These are phyloP conservation scores for Euclidium syriacum DNA, from an alignment of 345 rosid genomes.

Conservation along the genomic window DNA sequence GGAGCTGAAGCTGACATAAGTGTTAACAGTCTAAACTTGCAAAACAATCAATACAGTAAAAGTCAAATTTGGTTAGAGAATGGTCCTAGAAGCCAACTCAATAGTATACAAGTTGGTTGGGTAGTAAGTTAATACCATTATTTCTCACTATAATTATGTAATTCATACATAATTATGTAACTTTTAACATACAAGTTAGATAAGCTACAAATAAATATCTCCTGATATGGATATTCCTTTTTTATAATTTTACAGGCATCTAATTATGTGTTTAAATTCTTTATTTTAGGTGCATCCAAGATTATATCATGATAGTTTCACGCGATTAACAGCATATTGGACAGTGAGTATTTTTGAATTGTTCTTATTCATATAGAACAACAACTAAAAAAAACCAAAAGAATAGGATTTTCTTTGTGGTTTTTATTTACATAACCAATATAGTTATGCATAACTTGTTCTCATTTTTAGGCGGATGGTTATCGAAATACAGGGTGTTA, in stretches of 20 bases:
- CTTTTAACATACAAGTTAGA: background rate
- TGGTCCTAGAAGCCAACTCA: conserved; percentile 7
- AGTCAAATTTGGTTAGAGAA: conserved; percentile 25
- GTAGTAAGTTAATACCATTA: background rate
- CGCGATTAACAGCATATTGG: conserved; percentile 20
- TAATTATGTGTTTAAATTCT: background rate
- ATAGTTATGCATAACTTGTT: background rate
- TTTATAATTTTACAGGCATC: background rate
- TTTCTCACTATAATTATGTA: no score
- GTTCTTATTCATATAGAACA: background rate
- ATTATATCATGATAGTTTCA: conserved; percentile 17
- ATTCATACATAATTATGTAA: background rate
- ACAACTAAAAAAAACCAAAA: background rate
- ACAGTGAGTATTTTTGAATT: conserved; percentile 7
- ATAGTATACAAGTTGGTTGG: conserved; percentile 30
- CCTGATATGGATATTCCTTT: background rate
- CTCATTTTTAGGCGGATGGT: background rate
- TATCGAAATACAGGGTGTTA: conserved; percentile 16
- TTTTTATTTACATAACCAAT: background rate
- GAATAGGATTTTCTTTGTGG: background rate
- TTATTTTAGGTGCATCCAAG: conserved; percentile 21
- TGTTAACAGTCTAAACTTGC: background rate
- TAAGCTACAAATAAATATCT: background rate
- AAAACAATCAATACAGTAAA: conserved; percentile 4
- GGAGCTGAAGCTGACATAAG: conserved; percentile 20